These are phyloP conservation scores for Cronartium ribicola DNA, from an alignment of 1,284 basidiomycete genomes.

Conservation along the genomic window DNA sequence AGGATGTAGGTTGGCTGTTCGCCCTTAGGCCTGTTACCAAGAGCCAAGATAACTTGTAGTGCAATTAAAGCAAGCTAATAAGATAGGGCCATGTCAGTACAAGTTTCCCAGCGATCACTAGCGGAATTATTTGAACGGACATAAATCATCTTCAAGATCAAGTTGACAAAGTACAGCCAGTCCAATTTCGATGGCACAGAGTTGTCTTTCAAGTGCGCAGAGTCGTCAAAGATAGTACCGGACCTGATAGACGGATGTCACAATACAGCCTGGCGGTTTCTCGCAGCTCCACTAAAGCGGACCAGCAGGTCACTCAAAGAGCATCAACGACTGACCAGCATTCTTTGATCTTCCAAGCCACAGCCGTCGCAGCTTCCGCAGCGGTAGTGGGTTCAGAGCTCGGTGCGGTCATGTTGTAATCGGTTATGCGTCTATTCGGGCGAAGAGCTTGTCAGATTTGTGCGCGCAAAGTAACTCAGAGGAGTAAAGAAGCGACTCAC, in stretches of 20 bases:
- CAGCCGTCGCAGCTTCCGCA: constrained; percentile 16
- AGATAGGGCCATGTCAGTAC: neutral
- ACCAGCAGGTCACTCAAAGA: neutral
- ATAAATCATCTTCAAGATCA: constrained; percentile 82
- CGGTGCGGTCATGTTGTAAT: constrained; percentile 27
- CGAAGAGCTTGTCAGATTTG: neutral
- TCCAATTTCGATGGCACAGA: constrained; percentile 20
- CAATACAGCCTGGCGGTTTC: neutral
- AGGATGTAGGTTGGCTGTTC: constrained; percentile 75
- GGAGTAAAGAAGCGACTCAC: constrained; percentile 3
- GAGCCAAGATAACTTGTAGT: constrained; percentile 70
- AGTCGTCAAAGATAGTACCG: constrained; percentile 39
- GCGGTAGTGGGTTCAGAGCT: constrained; percentile 13
- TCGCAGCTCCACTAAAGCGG: neutral
- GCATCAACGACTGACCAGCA: constrained; percentile 32
- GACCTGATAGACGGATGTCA: constrained; percentile 17
- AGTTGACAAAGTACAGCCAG: constrained; percentile 69
- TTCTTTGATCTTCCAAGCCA: constrained; percentile 38
- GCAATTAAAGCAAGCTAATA: constrained; percentile 28
- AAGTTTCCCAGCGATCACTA: neutral
- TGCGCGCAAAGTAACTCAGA: neutral
- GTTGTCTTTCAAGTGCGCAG: constrained; percentile 27
- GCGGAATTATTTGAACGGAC: neutral
- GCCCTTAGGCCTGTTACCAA: constrained; percentile 89
- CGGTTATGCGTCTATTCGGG: neutral